Evolutionary conservation across 352 stramenopile species (phyloP).

Genomic region (Phytophthora idaei): DNA sequence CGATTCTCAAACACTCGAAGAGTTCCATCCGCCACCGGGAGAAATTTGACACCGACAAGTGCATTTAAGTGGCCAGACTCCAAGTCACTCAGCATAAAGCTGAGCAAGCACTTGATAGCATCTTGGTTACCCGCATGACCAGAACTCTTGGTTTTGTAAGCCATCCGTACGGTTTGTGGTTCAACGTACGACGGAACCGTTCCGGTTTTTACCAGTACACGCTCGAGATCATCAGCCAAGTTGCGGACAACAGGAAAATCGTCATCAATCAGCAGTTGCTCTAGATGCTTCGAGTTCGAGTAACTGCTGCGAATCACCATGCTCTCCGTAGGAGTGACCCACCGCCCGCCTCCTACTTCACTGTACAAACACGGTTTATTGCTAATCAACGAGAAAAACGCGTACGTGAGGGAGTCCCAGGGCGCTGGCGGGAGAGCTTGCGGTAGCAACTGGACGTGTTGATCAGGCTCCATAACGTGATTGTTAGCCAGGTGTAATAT

Average conservation of each 20-base stretch:
- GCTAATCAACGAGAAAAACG: constrained; percentile 52
- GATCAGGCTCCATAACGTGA: constrained; percentile 37
- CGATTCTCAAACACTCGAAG: constrained; percentile 45
- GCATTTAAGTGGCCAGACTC: constrained; percentile 18
- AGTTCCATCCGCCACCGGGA: constrained; percentile 62
- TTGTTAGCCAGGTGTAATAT: constrained; percentile 41
- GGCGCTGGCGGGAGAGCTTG: constrained; percentile 50
- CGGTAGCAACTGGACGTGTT: constrained; percentile 54
- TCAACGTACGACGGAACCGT: constrained; percentile 50
- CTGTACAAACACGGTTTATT: constrained; percentile 52
- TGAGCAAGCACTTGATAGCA: constrained; percentile 42
- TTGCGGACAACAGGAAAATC: constrained; percentile 52
- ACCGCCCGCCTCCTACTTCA: constrained; percentile 43
- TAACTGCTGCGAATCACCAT: constrained; percentile 50
- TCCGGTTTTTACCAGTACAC: constrained; percentile 49
- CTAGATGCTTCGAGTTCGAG: constrained; percentile 40
- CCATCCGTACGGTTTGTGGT: constrained; percentile 41
- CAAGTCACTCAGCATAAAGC: constrained; percentile 62
- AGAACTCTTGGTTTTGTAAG: constrained; percentile 50
- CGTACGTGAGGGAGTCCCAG: constrained; percentile 52
- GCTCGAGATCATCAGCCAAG: constrained; percentile 53
- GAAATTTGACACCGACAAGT: constrained; percentile 57
- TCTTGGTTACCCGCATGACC: constrained; percentile 44
- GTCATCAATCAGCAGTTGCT: constrained; percentile 57
- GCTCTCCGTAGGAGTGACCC: constrained; percentile 47